A percentile compares a stretch with the other conserved stretches of the same genome.
Conservation (phyloP, 129 eudicot species). For the Centrapalus pauciflorus region DNA sequence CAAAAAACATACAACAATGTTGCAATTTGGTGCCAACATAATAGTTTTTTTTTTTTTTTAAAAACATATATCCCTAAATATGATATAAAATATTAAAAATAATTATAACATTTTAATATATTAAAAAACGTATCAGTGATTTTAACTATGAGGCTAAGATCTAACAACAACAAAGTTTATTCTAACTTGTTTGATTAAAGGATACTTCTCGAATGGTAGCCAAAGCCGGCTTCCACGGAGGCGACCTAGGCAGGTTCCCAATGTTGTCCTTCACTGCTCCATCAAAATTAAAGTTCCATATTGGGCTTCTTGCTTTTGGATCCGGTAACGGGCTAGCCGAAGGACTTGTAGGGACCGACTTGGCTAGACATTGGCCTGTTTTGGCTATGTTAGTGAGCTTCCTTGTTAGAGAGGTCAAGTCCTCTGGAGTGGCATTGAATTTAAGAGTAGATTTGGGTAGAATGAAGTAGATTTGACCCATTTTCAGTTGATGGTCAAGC, state of each 20-base stretch:
- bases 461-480: conserved; percentile 50
- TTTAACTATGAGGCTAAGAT: no score
- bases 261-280: no score
- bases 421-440: conserved; percentile 35
- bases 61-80: no score
- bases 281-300: no score
- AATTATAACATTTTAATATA: no score
- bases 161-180: no score
- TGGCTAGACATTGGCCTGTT: neutral
- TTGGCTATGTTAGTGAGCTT: conserved; percentile 39
- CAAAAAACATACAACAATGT: no score
- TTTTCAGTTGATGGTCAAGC: conserved; percentile 21
- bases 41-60: no score
- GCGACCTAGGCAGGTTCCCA: conserved; percentile 16
- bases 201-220: conserved; percentile 51
- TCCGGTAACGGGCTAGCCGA: neutral
- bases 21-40: no score
- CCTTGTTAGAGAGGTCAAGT: conserved; percentile 37
- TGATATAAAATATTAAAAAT: no score
- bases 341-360: conserved; percentile 12
- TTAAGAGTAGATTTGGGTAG: conserved; percentile 41
- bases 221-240: conserved; percentile 57
- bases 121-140: no score
- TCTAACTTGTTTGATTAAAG: conserved; percentile 27
- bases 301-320: conserved; percentile 10